Conservation (phyloP, 2,329 filamentous ascomycete species). For the Arthrocladium fulminans region DNA sequence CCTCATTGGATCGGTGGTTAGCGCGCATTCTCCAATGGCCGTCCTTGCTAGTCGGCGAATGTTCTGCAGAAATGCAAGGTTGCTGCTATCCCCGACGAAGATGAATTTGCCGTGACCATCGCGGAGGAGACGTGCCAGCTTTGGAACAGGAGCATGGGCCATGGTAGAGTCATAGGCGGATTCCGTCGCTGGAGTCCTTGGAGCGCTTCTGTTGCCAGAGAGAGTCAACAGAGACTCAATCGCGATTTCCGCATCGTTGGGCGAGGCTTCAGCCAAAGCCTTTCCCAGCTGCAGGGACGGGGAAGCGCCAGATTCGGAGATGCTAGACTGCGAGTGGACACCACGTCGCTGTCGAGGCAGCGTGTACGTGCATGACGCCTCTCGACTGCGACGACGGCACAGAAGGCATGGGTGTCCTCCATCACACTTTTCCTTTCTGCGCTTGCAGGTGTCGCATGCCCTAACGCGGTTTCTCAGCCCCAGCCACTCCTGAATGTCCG, state of each 20-base stretch:
- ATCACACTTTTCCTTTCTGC: constrained; percentile 45
- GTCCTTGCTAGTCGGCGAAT: constrained; percentile 43
- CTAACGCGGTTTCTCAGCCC: constrained; percentile 1
- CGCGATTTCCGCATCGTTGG: constrained; percentile 23
- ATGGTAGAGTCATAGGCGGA: constrained; percentile 6
- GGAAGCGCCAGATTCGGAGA: background rate
- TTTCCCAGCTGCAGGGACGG: background rate
- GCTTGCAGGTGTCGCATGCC: constrained; percentile 24
- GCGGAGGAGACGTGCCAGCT: constrained; percentile 40
- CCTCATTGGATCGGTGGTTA: constrained; percentile 34
- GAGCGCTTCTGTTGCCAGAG: constrained; percentile 19
- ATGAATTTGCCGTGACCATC: constrained; percentile 47
- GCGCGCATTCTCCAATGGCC: constrained; percentile 35
- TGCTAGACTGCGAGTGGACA: background rate
- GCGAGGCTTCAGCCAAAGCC: background rate
- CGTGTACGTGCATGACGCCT: constrained; percentile 34
- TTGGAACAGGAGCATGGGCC: constrained; percentile 30
- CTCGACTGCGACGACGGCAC: constrained; percentile 37
- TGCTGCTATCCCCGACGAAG: constrained; percentile 47
- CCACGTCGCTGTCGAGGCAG: constrained; percentile 15
- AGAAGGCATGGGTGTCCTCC: constrained; percentile 44
- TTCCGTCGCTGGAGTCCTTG: constrained; percentile 12
- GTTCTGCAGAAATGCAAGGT: constrained; percentile 45
- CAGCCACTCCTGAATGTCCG: no score
- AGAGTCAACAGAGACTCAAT: constrained; percentile 22